Conservation (phyloP, 768 basidiomycete genomes). For the Galerina sulciceps region DNA sequence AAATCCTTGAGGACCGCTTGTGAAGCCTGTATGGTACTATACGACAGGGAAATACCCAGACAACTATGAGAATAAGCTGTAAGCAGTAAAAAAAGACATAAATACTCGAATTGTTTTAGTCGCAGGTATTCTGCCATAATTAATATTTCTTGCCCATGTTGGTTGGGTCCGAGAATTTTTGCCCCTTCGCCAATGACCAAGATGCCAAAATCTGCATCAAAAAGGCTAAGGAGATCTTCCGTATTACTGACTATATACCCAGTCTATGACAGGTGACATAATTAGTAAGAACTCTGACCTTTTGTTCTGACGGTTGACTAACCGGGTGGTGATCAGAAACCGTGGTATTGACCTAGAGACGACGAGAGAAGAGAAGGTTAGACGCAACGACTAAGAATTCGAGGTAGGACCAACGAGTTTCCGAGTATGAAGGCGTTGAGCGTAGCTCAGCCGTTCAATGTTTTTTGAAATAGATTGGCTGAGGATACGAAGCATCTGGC, state of each 20-base stretch:
- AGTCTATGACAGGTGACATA: constrained; percentile 35
- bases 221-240: constrained; percentile 75
- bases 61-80: neutral
- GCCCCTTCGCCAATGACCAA: constrained; percentile 73
- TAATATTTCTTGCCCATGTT: constrained; percentile 77
- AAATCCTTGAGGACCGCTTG: constrained; percentile 72
- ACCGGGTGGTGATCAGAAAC: constrained; percentile 68
- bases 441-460: constrained; percentile 79
- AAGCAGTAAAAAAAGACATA: constrained; percentile 30
- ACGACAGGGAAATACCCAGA: too few species aligned
- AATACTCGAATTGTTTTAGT: constrained; percentile 70
- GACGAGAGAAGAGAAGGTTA: neutral
- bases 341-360: constrained; percentile 67
- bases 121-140: constrained; percentile 82
- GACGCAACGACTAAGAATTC: neutral
- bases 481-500: constrained; percentile 80
- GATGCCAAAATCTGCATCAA: constrained; percentile 80
- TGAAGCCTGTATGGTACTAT: constrained; percentile 70
- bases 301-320: constrained; percentile 6
- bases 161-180: constrained; percentile 70
- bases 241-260: constrained; percentile 83
- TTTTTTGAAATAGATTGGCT: constrained; percentile 82
- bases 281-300: neutral
- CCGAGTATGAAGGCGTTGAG: constrained; percentile 72
- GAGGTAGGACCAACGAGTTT: constrained; percentile 60